Conservation (phyloP, 148 eudicot genomes). For the Gaultheria prostrata region DNA sequence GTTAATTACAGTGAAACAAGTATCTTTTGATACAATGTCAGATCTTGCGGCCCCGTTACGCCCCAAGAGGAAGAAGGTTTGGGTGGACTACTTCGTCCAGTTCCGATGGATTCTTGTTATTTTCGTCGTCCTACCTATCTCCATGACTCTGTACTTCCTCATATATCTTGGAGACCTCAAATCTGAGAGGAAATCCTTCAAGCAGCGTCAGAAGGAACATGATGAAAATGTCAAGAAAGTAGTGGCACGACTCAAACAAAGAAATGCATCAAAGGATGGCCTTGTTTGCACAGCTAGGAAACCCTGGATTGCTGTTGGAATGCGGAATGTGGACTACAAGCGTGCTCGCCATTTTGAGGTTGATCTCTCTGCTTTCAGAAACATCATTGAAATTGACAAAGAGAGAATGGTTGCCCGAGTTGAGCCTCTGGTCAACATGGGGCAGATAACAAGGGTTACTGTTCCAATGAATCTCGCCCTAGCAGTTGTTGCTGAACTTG, state of each 20-base stretch:
- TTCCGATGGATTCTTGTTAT: conserved; percentile 90
- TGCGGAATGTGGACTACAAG: conserved; percentile 93
- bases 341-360: conserved; percentile 90
- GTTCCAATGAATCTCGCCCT: conserved; percentile 88
- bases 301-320: conserved; percentile 90
- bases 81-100: conserved; percentile 78
- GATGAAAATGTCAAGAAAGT: conserved; percentile 85
- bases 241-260: conserved; percentile 63
- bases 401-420: conserved; percentile 74
- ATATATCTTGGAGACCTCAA: conserved; percentile 71
- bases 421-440: conserved; percentile 94
- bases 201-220: conserved; percentile 76
- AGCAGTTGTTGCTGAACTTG: conserved; percentile 91
- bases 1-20: conserved; percentile 7
- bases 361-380: conserved; percentile 79
- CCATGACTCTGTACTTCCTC: conserved; percentile 69
- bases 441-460: conserved; percentile 75
- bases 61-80: conserved; percentile 77
- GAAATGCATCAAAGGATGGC: conserved; percentile 80
- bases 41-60: conserved; percentile 68
- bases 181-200: conserved; percentile 71
- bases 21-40: conserved; percentile 40
- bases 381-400: conserved; percentile 61
- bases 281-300: conserved; percentile 87
- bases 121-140: conserved; percentile 81